A percentile compares a stretch with the other conserved stretches of the same genome.
phyloP scores from a whole-genome alignment of 1,139 yeast species.

The Schwanniomyces etchellsii region DNA sequence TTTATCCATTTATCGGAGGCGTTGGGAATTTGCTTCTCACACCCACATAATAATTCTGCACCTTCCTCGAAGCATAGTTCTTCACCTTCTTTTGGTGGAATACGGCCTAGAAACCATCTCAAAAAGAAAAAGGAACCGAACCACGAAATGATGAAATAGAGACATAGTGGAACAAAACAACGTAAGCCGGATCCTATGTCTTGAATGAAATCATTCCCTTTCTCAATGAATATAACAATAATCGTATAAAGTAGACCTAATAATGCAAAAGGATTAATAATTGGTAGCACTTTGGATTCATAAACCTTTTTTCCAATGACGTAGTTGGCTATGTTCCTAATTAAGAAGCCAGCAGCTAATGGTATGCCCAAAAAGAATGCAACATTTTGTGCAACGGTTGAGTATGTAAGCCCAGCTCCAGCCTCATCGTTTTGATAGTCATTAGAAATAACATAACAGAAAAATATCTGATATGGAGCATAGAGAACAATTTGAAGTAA shows the following conservation, averaged over 20 bases:
- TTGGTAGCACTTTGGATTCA: constrained; percentile 28
- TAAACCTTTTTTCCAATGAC: constrained; percentile 23
- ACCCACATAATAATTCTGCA: constrained; percentile 27
- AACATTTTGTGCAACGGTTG: constrained; percentile 46
- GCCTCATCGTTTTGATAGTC: constrained; percentile 7
- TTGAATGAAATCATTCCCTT: constrained; percentile 45
- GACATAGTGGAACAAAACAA: constrained; percentile 45
- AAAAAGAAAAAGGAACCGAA: constrained; percentile 37
- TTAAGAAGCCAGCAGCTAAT: constrained; percentile 38
- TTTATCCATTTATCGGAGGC: constrained; percentile 13
- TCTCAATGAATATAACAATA: constrained; percentile 46
- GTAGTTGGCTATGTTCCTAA: constrained; percentile 25
- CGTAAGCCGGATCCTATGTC: constrained; percentile 48
- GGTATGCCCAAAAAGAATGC: constrained; percentile 55
- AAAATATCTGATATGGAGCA: constrained; percentile 50
- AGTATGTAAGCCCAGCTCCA: constrained; percentile 21
- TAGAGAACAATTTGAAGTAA: constrained; percentile 47
- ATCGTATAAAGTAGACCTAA: constrained; percentile 51
- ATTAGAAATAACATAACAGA: constrained; percentile 35
- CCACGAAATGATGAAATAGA: constrained; percentile 48
- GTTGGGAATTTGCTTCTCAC: constrained; percentile 20
- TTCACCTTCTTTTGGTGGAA: constrained; percentile 3
- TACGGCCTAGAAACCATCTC: constrained; percentile 19
- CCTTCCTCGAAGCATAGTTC: constrained; percentile 4
- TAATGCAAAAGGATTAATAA: constrained; percentile 45